phyloP scores from a whole-genome alignment of 2,329 filamentous ascomycete species.

The Neopestalotiopsis sp. region DNA sequence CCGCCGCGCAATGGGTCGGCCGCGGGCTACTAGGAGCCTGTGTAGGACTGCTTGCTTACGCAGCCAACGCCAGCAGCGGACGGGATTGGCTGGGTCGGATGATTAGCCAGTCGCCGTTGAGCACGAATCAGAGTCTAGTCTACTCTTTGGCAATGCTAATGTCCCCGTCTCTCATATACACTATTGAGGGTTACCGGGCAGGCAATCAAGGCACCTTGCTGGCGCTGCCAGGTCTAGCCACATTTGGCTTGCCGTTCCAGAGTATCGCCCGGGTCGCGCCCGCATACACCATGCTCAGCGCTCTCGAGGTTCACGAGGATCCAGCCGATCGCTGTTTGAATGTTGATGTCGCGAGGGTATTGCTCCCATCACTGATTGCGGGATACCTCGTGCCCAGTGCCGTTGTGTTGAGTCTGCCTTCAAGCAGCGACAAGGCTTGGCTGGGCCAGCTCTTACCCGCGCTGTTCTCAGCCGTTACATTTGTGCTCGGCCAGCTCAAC shows the following conservation, averaged over 20 bases:
- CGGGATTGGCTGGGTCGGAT: too few species aligned
- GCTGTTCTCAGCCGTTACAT: constrained; percentile 13
- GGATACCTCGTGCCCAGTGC: constrained; percentile 24
- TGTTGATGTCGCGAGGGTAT: constrained; percentile 20
- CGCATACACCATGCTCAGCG: constrained; percentile 20
- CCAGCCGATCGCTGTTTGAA: constrained; percentile 22
- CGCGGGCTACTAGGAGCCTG: too few species aligned
- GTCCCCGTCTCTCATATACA: constrained; percentile 27
- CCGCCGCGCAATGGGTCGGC: too few species aligned
- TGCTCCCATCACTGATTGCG: constrained; percentile 23
- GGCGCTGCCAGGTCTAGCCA: constrained; percentile 22
- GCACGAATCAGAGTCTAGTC: not conserved
- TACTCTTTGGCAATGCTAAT: constrained; percentile 25
- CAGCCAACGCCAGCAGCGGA: too few species aligned
- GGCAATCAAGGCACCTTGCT: constrained; percentile 24
- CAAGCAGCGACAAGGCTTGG: not conserved
- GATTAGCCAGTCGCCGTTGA: too few species aligned
- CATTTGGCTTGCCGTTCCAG: constrained; percentile 16
- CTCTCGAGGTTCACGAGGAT: constrained; percentile 11
- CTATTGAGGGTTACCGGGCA: constrained; percentile 29
- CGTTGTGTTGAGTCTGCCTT: constrained; percentile 19
- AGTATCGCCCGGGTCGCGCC: constrained; percentile 23
- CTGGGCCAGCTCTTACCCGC: constrained; percentile 15
- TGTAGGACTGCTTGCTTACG: too few species aligned
- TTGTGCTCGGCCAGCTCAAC: not conserved